Evolutionary conservation across 2,329 filamentous ascomycete species (phyloP).

Genomic region (Exophiala dermatitidis): DNA sequence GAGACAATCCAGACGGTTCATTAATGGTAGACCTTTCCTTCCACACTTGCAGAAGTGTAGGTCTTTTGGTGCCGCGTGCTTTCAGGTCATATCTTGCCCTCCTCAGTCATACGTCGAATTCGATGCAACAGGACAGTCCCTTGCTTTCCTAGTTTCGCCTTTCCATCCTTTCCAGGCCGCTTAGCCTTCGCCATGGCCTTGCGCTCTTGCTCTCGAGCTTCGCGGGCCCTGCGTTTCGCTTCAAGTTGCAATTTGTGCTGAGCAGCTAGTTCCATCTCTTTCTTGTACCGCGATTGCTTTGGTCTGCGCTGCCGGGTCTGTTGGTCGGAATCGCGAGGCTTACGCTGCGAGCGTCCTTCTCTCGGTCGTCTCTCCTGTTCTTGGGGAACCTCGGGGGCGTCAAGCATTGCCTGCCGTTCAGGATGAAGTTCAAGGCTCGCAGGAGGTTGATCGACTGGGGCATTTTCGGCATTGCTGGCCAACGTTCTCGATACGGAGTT

Average conservation of each 20-base stretch:
- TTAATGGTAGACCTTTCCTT: neutral
- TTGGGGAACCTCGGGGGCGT: conserved; percentile 34
- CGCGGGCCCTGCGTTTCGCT: conserved; percentile 41
- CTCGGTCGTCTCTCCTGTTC: conserved; percentile 10
- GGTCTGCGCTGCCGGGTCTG: conserved; percentile 30
- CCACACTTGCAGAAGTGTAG: neutral
- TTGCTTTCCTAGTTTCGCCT: conserved; percentile 74
- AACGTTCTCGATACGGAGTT: conserved; percentile 16
- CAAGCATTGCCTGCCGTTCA: conserved; percentile 53
- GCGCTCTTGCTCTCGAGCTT: conserved; percentile 60
- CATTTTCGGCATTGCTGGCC: conserved; percentile 23
- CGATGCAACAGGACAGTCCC: conserved; percentile 70
- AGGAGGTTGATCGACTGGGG: conserved; percentile 24
- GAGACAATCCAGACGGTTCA: too few relatives aligned
- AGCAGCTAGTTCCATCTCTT: conserved; percentile 62
- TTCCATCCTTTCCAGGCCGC: conserved; percentile 58
- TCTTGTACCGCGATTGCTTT: conserved; percentile 51
- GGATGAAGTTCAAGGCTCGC: conserved; percentile 52
- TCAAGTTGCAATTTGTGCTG: conserved; percentile 53
- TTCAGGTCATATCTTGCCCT: conserved; percentile 23
- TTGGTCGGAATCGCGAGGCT: conserved; percentile 22
- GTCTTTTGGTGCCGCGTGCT: neutral
- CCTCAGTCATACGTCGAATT: conserved; percentile 63
- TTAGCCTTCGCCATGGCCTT: conserved; percentile 56
- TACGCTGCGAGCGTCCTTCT: conserved; percentile 18